Evolutionary conservation across 257 asterid species (phyloP).

Genomic region (Osmanthus fragrans): DNA sequence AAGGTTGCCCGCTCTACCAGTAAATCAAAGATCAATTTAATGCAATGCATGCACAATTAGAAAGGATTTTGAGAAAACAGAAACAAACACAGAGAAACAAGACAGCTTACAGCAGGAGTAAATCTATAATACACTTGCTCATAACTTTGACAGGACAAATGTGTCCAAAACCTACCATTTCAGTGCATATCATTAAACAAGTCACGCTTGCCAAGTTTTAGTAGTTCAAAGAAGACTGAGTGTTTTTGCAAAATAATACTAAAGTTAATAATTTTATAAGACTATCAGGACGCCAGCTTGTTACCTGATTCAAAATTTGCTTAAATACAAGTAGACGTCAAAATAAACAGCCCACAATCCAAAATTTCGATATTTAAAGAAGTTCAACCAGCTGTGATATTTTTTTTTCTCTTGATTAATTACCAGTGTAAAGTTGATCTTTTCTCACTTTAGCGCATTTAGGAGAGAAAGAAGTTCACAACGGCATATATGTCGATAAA

Average conservation of each 20-base stretch:
- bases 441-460: conserved; percentile 9
- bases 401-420: not conserved
- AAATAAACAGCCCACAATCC: not conserved
- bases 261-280: not conserved
- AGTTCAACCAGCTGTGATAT: not conserved
- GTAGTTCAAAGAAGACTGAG: not conserved
- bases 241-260: not conserved
- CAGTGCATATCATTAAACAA: not conserved
- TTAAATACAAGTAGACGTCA: not conserved
- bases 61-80: not conserved
- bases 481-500: not conserved
- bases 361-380: not conserved
- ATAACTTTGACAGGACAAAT: not conserved
- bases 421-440: not conserved
- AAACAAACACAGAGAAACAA: not conserved
- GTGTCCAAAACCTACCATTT: not conserved
- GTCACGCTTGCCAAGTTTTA: not conserved
- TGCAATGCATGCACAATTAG: not conserved
- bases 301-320: not conserved
- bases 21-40: not conserved
- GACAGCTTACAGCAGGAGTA: not conserved
- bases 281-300: not conserved
- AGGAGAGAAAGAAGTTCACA: not conserved
- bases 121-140: not conserved
- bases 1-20: not conserved